These are phyloP conservation scores for Naumovozyma castellii DNA, from an alignment of 805 yeast species.

Conservation along the genomic window DNA sequence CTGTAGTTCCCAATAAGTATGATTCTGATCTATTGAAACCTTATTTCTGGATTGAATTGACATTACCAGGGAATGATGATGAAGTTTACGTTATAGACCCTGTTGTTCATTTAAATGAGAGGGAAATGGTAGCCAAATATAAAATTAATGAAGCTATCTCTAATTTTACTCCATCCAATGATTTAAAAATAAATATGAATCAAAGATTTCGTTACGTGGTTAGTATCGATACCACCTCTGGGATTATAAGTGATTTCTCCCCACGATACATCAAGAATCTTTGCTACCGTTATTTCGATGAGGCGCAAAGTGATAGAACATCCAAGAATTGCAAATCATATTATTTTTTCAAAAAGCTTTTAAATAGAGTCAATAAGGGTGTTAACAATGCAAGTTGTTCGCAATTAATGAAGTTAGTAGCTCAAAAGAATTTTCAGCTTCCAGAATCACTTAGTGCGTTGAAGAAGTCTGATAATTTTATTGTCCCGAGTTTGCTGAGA, in stretches of 20 bases:
- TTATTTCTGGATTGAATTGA: slow-evolving; percentile 21
- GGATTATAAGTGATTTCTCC: slow-evolving; percentile 14
- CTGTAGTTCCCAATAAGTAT: slow-evolving; percentile 15
- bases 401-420: slow-evolving; percentile 4
- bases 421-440: slow-evolving; percentile 7
- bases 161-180: slow-evolving; percentile 6
- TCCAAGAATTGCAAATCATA: slow-evolving; percentile 8
- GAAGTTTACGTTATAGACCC: slow-evolving; percentile 20
- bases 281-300: slow-evolving; percentile 12
- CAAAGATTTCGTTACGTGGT: slow-evolving; percentile 16
- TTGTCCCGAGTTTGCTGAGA: slow-evolving; percentile 8
- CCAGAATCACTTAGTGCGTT: slow-evolving; percentile 12
- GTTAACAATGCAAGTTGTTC: too few species aligned
- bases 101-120: slow-evolving; percentile 11
- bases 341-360: slow-evolving; percentile 1
- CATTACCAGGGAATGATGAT: neutral
- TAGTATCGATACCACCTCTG: slow-evolving; percentile 6
- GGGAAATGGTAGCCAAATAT: slow-evolving; percentile 9
- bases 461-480: slow-evolving; percentile 13
- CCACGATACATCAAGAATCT: slow-evolving; percentile 17
- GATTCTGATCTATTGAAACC: slow-evolving; percentile 23
- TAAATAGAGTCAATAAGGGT: slow-evolving; percentile 1
- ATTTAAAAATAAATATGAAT: slow-evolving; percentile 2
- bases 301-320: neutral
- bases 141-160: slow-evolving; percentile 6